Evolutionary conservation across 768 basidiomycete genomes (phyloP), one percentile per base, ranked within the genome.

Genomic region (Phaeolepiota aurea): DNA sequence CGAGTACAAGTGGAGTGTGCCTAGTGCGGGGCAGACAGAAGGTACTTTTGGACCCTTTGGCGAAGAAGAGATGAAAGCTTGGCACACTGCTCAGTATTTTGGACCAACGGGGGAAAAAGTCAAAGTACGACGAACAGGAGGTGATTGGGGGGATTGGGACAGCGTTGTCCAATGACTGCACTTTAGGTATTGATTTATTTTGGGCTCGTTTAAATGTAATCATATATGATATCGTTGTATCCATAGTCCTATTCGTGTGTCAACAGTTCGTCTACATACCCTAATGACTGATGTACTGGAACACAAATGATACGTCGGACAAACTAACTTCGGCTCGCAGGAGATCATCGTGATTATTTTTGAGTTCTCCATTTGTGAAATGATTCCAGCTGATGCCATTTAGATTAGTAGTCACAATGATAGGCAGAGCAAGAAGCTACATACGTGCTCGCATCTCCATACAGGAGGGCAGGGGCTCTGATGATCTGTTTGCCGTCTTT

Each of bases 361-460:
- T 79, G 35, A 99, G 69, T 54, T 96, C 89, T 0, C 59, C 65
- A 50, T 96, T 97, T 3, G 87, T 87, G 57, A 90, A 92, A 55
- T 99, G 96, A 58, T 99, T 98, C 96, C 96, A 98, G 19, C 93
- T 96, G 54, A 20, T 38, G 22, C 21, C 1, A 14, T 23, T 14
- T 14, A 14, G 3, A 33, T 33, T 33, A 18, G 7, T 19, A 37
- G 25, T 7, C 39, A 2, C 5, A 15, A 12, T 22, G 20, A 18
- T 11, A 5, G 10, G 5, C 11, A 15, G 37, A 10, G 10, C 9
- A 3, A n/a, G 39, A 16, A 28, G 47, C 38, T 4, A 80, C 92
- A 45, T 73, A 92, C 89, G 93, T 87, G 85, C 89, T 93, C 2
- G 88, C 91, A 58, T 99, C 96, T 12, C 96, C 96, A 49, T 98